Percentiles rank a stretch among this genome's conserved stretches.
These are phyloP conservation scores for Chrysoporthe cubensis DNA, from an alignment of 2,329 filamentous ascomycete genomes.

Conservation along the genomic window DNA sequence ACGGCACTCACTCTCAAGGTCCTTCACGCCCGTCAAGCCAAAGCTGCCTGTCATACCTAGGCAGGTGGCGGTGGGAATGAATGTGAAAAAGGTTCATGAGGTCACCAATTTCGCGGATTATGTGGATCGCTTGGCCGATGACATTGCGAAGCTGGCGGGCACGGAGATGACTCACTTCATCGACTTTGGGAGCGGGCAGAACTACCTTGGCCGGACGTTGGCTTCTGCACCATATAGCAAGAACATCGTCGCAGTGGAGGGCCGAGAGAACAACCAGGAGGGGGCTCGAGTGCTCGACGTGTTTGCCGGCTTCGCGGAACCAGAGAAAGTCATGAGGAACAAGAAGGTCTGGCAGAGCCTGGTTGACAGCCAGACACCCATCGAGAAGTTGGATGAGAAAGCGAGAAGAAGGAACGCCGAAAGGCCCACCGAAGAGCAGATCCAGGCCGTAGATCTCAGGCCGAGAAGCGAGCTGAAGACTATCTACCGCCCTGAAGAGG, in stretches of 20 bases:
- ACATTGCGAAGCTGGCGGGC: slow-evolving; percentile 61
- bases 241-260: slow-evolving; percentile 89
- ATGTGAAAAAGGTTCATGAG: slow-evolving; percentile 92
- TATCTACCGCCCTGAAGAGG: slow-evolving; percentile 60
- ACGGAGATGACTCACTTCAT: slow-evolving; percentile 80
- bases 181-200: slow-evolving; percentile 95
- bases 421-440: slow-evolving; percentile 34
- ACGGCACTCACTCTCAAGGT: slow-evolving; percentile 67
- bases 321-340: slow-evolving; percentile 75
- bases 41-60: slow-evolving; percentile 65
- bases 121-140: slow-evolving; percentile 63
- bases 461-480: slow-evolving; percentile 54
- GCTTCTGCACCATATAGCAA: slow-evolving; percentile 85
- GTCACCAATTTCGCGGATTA: slow-evolving; percentile 90
- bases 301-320: slow-evolving; percentile 75
- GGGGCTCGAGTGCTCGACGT: slow-evolving; percentile 85
- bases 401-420: slow-evolving; percentile 42
- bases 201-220: slow-evolving; percentile 88
- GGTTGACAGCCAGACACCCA: slow-evolving; percentile 47
- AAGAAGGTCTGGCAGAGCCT: slow-evolving; percentile 75
- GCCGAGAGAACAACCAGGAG: slow-evolving; percentile 81
- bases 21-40: slow-evolving; percentile 53
- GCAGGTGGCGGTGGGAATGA: slow-evolving; percentile 87
- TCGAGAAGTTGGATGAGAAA: slow-evolving; percentile 47
- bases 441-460: slow-evolving; percentile 51